These are phyloP conservation scores for Aspergillus ellipticus DNA, from an alignment of 495 filamentous ascomycete species.

Conservation along the genomic window DNA sequence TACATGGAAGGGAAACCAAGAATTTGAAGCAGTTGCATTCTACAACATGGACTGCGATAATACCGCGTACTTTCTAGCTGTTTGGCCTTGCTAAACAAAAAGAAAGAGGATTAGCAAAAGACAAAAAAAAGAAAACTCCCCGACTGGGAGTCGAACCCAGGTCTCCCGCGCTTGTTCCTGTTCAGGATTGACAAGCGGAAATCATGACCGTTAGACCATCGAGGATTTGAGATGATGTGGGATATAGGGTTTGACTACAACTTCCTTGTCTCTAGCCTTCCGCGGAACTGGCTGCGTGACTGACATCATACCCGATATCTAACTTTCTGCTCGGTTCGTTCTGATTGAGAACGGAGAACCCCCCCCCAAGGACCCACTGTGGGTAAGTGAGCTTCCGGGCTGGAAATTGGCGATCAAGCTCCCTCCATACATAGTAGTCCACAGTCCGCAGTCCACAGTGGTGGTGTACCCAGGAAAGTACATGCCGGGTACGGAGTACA, in stretches of 20 bases:
- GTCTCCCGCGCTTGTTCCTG: slow-evolving; percentile 6
- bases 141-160: slow-evolving; percentile 6
- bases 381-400: not conserved
- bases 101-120: not conserved
- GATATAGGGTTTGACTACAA: too few species aligned
- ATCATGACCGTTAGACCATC: slow-evolving; percentile 7
- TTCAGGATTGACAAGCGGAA: slow-evolving; percentile 4
- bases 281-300: not conserved
- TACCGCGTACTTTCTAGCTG: too few species aligned
- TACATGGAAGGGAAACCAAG: too few species aligned
- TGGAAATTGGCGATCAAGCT: not conserved
- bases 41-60: not conserved
- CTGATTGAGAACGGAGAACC: not conserved
- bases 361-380: not conserved
- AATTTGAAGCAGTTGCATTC: not conserved
- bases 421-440: not conserved
- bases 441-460: not conserved
- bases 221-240: not conserved
- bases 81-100: not conserved
- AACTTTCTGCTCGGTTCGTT: not conserved
- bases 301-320: not conserved
- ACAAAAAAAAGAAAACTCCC: slow-evolving; percentile 1
- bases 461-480: too few species aligned
- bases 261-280: too few species aligned
- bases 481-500: too few species aligned